Evolutionary conservation across 192 early-diverging fungal species (phyloP).

Genomic region (Coemansia furcata): DNA sequence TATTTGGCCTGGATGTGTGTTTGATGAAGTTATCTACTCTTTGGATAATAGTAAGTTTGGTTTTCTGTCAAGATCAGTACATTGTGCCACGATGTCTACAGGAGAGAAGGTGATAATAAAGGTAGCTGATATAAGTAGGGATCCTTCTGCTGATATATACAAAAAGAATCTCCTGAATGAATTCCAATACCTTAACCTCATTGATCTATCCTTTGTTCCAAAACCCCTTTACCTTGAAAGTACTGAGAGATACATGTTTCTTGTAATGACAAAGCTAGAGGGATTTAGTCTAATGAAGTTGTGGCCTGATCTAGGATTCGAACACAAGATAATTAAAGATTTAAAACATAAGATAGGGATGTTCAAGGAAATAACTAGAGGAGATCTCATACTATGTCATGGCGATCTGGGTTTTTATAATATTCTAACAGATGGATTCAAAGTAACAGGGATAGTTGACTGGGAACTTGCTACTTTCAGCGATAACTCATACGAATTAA

Average conservation of each 20-base stretch:
- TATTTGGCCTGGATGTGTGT: no score
- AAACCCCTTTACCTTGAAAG: not conserved
- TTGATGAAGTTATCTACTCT: no score
- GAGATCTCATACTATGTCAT: not conserved
- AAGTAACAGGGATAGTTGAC: not conserved
- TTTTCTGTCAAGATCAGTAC: no score
- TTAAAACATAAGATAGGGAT: not conserved
- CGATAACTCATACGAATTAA: not conserved
- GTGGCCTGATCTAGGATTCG: not conserved
- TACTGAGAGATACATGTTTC: not conserved
- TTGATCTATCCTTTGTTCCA: not conserved
- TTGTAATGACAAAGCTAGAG: not conserved
- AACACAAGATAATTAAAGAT: not conserved
- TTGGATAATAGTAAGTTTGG: no score
- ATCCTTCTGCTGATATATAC: no score
- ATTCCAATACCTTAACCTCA: not conserved
- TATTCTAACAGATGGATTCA: not conserved
- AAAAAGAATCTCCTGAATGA: no score
- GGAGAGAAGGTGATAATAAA: no score
- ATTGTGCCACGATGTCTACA: no score
- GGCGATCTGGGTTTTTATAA: not conserved
- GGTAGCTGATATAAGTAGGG: no score
- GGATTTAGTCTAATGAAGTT: not conserved
- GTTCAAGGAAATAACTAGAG: not conserved
- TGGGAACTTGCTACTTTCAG: not conserved